phyloP scores from a whole-genome alignment of 805 yeast genomes.

The Teunomyces aglyptinius region DNA sequence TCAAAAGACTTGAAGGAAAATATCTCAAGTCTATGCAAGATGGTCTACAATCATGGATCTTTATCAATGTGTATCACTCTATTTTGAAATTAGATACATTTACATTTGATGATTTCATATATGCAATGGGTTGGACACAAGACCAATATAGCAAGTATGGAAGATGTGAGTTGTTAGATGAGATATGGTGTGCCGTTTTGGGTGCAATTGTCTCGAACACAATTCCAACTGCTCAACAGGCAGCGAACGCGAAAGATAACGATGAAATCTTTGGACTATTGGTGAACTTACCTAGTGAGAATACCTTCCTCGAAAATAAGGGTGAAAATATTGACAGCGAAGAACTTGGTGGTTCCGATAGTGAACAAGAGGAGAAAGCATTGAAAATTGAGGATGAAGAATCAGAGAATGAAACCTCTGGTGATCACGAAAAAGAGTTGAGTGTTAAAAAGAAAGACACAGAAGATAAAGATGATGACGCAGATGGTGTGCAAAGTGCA shows the following conservation, averaged over 20 bases:
- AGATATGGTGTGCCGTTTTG: conserved; percentile 65
- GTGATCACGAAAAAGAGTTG: conserved; percentile 13
- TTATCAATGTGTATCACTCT: conserved; percentile 65
- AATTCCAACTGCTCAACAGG: conserved; percentile 22
- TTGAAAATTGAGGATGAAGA: conserved; percentile 24
- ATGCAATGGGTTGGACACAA: conserved; percentile 49
- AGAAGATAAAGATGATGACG: conserved; percentile 22
- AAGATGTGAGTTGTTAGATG: conserved; percentile 56
- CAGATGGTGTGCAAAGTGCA: conserved; percentile 10
- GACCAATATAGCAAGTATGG: conserved; percentile 39
- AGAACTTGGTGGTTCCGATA: conserved; percentile 21
- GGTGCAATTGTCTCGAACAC: conserved; percentile 51
- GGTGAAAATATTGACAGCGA: conserved; percentile 26
- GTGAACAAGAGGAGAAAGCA: conserved; percentile 18
- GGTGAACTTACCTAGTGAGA: conserved; percentile 30
- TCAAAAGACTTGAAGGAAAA: conserved; percentile 9
- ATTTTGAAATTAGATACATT: conserved; percentile 67
- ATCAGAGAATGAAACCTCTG: conserved; percentile 14
- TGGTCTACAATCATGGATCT: conserved; percentile 71
- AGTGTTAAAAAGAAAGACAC: conserved; percentile 8
- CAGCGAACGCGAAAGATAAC: conserved; percentile 34
- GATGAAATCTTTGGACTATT: conserved; percentile 31
- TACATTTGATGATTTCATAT: conserved; percentile 75
- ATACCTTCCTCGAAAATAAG: conserved; percentile 20
- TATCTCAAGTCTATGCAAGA: conserved; percentile 30